Conservation (phyloP, 2,329 filamentous ascomycete genomes). For the Cordyceps farinosa region DNA sequence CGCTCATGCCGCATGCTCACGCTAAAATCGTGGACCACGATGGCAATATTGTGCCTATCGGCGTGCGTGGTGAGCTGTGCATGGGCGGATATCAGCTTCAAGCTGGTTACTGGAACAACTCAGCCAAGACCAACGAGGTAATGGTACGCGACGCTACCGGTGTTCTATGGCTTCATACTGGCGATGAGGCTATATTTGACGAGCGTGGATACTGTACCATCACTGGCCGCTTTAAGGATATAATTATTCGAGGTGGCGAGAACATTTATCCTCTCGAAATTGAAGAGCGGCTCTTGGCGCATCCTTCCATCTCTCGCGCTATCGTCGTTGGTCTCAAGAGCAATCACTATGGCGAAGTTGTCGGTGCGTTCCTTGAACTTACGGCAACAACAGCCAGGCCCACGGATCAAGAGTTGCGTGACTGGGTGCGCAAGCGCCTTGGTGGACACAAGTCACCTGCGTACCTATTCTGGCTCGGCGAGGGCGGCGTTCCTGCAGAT, state of each 20-base stretch:
- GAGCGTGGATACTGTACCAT: constrained; percentile 67
- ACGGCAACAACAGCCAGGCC: constrained; percentile 38
- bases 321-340: constrained; percentile 68
- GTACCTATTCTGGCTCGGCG: constrained; percentile 73
- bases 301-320: constrained; percentile 59
- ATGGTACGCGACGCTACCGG: constrained; percentile 53
- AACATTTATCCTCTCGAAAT: constrained; percentile 74
- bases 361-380: constrained; percentile 58
- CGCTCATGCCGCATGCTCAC: constrained; percentile 68
- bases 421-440: constrained; percentile 59
- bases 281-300: constrained; percentile 65
- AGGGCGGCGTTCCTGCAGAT: constrained; percentile 50
- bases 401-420: constrained; percentile 51
- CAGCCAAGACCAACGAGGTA: constrained; percentile 65
- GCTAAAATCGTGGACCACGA: constrained; percentile 74
- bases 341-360: constrained; percentile 69
- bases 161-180: constrained; percentile 61
- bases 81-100: constrained; percentile 76
- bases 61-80: constrained; percentile 68
- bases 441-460: constrained; percentile 67
- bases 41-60: constrained; percentile 63
- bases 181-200: constrained; percentile 67
- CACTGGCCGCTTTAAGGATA: constrained; percentile 74
- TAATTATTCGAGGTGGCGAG: constrained; percentile 73
- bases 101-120: constrained; percentile 65